These are phyloP conservation scores for Vitis labrusca DNA, from an alignment of 164 flowering plant species.

Conservation along the genomic window DNA sequence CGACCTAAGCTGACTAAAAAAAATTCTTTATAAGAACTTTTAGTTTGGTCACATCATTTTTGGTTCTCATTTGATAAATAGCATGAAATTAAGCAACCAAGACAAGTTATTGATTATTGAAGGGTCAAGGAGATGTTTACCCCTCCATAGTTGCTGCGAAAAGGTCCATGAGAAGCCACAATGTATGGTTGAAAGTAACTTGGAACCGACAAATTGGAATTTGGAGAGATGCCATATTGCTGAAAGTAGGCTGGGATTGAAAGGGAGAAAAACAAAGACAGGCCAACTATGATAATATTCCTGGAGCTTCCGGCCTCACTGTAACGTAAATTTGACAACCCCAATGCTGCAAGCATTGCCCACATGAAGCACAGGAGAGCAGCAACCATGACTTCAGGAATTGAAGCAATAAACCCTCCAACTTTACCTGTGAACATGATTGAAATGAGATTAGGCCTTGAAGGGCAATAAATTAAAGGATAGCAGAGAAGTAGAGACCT, in stretches of 20 bases:
- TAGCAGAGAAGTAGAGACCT: too few relatives aligned
- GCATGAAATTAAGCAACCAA: neutral
- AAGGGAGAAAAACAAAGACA: slow-evolving; percentile 85
- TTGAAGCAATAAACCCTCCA: slow-evolving; percentile 95
- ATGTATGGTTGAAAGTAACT: slow-evolving; percentile 92
- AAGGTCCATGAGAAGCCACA: slow-evolving; percentile 95
- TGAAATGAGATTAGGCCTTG: neutral
- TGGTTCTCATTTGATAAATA: neutral
- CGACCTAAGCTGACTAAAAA: too few relatives aligned
- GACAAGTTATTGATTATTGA: neutral
- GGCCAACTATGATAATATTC: slow-evolving; percentile 91
- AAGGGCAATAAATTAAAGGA: too few relatives aligned
- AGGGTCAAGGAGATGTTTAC: slow-evolving; percentile 42
- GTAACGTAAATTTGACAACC: slow-evolving; percentile 89
- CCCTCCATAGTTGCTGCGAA: slow-evolving; percentile 73
- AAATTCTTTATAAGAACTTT: neutral
- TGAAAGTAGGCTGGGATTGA: slow-evolving; percentile 96
- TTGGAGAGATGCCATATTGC: slow-evolving; percentile 85
- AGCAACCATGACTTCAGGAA: slow-evolving; percentile 94
- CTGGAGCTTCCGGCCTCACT: slow-evolving; percentile 99
- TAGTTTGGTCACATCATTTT: neutral
- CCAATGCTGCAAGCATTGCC: slow-evolving; percentile 97
- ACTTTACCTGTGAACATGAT: slow-evolving; percentile 72
- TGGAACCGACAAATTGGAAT: slow-evolving; percentile 75
- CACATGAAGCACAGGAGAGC: slow-evolving; percentile 96